These are phyloP conservation scores for Mallotus repandus DNA, from an alignment of 441 rosid species.

Conservation along the genomic window DNA sequence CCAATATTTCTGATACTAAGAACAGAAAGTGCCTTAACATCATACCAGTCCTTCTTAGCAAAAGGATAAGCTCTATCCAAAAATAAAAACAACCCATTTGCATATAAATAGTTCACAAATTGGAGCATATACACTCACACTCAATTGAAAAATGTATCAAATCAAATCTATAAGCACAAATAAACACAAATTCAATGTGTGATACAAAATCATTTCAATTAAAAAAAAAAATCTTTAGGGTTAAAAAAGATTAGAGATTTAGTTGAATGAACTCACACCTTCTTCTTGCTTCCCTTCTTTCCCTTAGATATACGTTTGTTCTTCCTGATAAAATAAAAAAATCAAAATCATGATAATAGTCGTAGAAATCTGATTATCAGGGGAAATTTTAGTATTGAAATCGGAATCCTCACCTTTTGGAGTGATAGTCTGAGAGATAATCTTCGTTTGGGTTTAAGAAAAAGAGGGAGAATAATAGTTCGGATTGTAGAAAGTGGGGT, in stretches of 20 bases:
- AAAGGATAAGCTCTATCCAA: slow-evolving; percentile 70
- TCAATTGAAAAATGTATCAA: background rate
- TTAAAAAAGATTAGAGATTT: background rate
- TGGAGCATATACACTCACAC: background rate
- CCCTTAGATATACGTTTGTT: slow-evolving; percentile 38
- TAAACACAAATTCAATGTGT: no score
- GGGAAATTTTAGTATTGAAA: no score
- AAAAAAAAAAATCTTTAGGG: background rate
- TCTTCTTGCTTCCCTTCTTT: slow-evolving; percentile 94
- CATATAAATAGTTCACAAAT: background rate
- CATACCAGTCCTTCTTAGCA: slow-evolving; percentile 94
- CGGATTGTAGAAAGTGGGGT: no score
- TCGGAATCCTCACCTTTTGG: no score
- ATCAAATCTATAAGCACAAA: slow-evolving; percentile 1
- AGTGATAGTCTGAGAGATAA: no score
- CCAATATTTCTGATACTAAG: slow-evolving; percentile 63
- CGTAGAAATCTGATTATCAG: no score
- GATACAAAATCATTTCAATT: no score
- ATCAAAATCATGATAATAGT: no score
- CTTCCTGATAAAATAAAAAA: slow-evolving; percentile 22
- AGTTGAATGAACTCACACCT: slow-evolving; percentile 51
- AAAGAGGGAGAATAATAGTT: no score
- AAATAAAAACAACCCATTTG: background rate
- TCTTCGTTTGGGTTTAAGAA: no score
- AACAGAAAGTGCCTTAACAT: slow-evolving; percentile 74